Percentiles rank a stretch among this genome's conserved stretches.
phyloP scores from a whole-genome alignment of 2,329 filamentous ascomycete genomes.

The Fusarium verticillioides region DNA sequence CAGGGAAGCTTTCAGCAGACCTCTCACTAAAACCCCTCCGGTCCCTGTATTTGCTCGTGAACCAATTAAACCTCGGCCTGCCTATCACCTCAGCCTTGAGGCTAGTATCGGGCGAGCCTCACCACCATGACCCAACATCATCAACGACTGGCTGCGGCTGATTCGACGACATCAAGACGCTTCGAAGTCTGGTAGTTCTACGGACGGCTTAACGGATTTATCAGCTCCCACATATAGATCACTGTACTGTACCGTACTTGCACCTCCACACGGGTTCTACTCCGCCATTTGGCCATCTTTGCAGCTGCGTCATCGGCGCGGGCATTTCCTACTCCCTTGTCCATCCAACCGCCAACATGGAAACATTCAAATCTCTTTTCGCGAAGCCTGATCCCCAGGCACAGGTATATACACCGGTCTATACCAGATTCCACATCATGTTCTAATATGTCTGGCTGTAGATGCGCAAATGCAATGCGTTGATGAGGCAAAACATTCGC shows the following conservation, averaged over 20 bases:
- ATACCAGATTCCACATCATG: not conserved
- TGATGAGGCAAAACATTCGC: slow-evolving; percentile 90
- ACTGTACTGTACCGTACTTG: not conserved
- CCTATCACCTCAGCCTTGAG: slow-evolving; percentile 38
- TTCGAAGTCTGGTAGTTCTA: not conserved
- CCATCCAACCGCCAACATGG: slow-evolving; percentile 69
- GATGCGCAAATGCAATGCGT: slow-evolving; percentile 94
- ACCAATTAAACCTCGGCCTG: slow-evolving; percentile 25
- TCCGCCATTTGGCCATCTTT: slow-evolving; percentile 26
- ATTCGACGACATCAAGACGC: slow-evolving; percentile 20
- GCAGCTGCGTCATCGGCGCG: slow-evolving; percentile 43
- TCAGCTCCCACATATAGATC: not conserved
- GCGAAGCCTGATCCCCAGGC: slow-evolving; percentile 92
- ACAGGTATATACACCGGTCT: slow-evolving; percentile 70
- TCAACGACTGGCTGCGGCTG: slow-evolving; percentile 29
- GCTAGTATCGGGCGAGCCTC: slow-evolving; percentile 39
- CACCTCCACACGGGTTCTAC: not conserved
- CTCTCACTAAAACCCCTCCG: slow-evolving; percentile 14
- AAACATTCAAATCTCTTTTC: slow-evolving; percentile 86
- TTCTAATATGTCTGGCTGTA: slow-evolving; percentile 52
- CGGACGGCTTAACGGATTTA: not conserved
- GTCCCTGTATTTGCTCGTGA: slow-evolving; percentile 1
- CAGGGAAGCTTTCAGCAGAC: slow-evolving; percentile 16
- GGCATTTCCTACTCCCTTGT: slow-evolving; percentile 12
- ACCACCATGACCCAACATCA: slow-evolving; percentile 42